Percentiles rank a stretch among this genome's conserved stretches.
Evolutionary conservation across 495 filamentous ascomycete species (phyloP).

Genomic region (Xylaria venustula): DNA sequence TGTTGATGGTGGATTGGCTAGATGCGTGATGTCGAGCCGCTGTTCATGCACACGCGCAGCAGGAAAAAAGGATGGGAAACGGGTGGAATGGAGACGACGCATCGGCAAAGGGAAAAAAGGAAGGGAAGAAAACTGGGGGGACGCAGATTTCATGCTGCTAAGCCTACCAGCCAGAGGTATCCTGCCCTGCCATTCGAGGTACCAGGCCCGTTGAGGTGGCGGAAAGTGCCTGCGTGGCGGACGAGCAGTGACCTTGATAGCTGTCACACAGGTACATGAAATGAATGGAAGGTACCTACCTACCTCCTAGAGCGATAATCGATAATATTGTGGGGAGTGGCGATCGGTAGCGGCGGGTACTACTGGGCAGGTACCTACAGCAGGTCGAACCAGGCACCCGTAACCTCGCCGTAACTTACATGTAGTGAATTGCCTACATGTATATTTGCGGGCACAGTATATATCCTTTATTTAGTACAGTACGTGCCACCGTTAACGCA

Average conservation of each 20-base stretch:
- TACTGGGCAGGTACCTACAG: background rate
- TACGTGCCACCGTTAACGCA: too few relatives aligned
- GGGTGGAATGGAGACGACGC: constrained; percentile 15
- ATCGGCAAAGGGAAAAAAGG: constrained; percentile 24
- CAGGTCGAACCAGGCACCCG: too few relatives aligned
- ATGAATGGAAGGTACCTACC: too few relatives aligned
- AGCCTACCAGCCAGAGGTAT: background rate
- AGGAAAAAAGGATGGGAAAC: constrained; percentile 16
- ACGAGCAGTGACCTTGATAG: too few relatives aligned
- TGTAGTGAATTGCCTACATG: too few relatives aligned
- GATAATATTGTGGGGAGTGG: too few relatives aligned
- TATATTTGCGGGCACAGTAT: too few relatives aligned
- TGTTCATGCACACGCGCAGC: constrained; percentile 16
- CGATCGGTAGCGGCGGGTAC: background rate
- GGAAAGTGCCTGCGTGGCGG: too few relatives aligned
- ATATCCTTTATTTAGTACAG: too few relatives aligned
- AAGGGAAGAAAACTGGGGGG: constrained; percentile 25
- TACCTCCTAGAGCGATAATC: too few relatives aligned
- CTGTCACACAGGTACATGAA: too few relatives aligned
- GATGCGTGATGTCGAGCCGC: constrained; percentile 1
- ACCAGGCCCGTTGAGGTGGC: background rate
- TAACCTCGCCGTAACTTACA: too few relatives aligned
- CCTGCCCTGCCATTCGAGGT: background rate
- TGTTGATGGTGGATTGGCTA: background rate
- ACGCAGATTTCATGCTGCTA: constrained; percentile 12